Percentiles rank a stretch among this genome's conserved stretches.
These are phyloP conservation scores for Colletotrichum higginsianum DNA, from an alignment of 2,329 filamentous ascomycete genomes.

Conservation along the genomic window DNA sequence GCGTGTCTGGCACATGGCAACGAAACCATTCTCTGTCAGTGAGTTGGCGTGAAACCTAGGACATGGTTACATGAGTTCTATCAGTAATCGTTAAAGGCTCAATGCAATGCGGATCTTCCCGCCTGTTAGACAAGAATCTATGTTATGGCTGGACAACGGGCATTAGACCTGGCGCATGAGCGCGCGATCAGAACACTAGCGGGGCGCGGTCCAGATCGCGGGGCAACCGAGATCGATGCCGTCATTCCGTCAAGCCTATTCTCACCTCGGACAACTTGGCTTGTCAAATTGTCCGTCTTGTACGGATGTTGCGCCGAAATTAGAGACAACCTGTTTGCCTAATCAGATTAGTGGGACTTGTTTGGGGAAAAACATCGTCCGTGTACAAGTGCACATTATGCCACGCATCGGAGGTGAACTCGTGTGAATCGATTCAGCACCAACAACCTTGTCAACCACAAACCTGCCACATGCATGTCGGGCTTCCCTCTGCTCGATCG, in stretches of 20 bases:
- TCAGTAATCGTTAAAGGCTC: not conserved
- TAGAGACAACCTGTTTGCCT: not conserved
- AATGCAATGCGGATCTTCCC: not conserved
- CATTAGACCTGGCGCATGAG: too few relatives aligned
- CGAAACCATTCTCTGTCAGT: too few relatives aligned
- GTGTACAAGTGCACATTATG: not conserved
- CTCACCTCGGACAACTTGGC: not conserved
- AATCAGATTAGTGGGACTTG: not conserved
- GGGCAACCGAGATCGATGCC: not conserved
- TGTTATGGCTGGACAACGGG: not conserved
- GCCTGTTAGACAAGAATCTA: not conserved
- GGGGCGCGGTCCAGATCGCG: not conserved
- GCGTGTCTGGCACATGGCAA: too few relatives aligned
- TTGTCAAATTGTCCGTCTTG: constrained; percentile 9
- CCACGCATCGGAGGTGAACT: not conserved
- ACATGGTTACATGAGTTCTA: not conserved
- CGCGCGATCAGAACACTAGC: not conserved
- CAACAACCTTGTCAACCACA: not conserved
- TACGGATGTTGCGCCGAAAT: not conserved
- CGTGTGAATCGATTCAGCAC: not conserved
- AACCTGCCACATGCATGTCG: not conserved
- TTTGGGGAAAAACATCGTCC: not conserved
- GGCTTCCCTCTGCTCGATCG: not conserved
- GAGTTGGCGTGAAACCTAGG: too few relatives aligned
- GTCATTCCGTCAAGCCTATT: not conserved